A percentile compares a stretch with the other conserved stretches of the same genome.
phyloP scores from a whole-genome alignment of 306 rosid species.

The Begonia masoniana region DNA sequence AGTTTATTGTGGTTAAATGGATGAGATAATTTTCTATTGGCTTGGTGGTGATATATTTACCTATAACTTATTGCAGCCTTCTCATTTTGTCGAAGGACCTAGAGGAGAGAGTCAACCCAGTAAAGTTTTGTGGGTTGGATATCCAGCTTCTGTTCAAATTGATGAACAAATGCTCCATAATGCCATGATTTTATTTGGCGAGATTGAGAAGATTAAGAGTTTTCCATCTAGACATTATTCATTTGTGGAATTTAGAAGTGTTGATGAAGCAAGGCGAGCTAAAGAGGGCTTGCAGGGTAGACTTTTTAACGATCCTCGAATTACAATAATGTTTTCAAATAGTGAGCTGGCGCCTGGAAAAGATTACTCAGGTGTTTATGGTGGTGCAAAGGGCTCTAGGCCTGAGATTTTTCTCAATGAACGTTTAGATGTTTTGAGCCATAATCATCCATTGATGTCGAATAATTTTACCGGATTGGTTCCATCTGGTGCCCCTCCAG shows the following conservation, averaged over 20 bases:
- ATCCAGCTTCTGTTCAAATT: slow-evolving; percentile 85
- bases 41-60: slow-evolving; percentile 1
- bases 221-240: slow-evolving; percentile 81
- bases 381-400: slow-evolving; percentile 59
- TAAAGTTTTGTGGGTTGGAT: slow-evolving; percentile 77
- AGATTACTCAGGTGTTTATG: slow-evolving; percentile 41
- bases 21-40: not conserved
- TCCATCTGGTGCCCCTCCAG: slow-evolving; percentile 37
- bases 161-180: slow-evolving; percentile 99
- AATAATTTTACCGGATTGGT: slow-evolving; percentile 56
- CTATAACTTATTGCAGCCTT: slow-evolving; percentile 32
- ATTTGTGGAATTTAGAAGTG: slow-evolving; percentile 89
- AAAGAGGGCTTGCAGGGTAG: slow-evolving; percentile 98
- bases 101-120: slow-evolving; percentile 67
- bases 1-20: too few species aligned
- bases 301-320: slow-evolving; percentile 93
- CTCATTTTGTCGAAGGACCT: slow-evolving; percentile 43
- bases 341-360: slow-evolving; percentile 62
- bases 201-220: slow-evolving; percentile 88
- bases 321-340: slow-evolving; percentile 77
- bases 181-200: slow-evolving; percentile 98
- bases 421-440: slow-evolving; percentile 49
- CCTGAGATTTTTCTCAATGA: slow-evolving; percentile 51
- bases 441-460: slow-evolving; percentile 47
- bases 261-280: slow-evolving; percentile 97